Evolutionary conservation across 768 basidiomycete species (phyloP), one percentile per base, ranked within the genome.

Genomic region (Mrakia blollopis): DNA sequence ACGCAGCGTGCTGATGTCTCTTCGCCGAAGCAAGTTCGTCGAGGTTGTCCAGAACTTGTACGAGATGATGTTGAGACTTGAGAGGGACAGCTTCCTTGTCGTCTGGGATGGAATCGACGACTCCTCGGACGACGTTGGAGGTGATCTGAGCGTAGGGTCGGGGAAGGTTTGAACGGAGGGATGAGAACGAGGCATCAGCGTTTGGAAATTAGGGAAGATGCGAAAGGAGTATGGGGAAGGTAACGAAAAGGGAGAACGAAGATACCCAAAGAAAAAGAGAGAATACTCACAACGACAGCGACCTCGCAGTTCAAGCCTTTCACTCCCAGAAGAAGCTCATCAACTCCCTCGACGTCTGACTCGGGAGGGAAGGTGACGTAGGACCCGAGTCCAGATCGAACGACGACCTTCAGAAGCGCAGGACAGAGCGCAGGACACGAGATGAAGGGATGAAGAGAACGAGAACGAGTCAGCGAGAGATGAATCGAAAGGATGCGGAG

Each of bases 1-100:
- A 94, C 0, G 93, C 92, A 32, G 90, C 93, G 72, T 91, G 92
- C 80, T 94, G 93, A 81, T 94, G 92, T 85, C 93, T 93, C 82
- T 94, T 92, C 10, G 92, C 84, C 67, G 88, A 87, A 5, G 90
- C 89, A 47, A 94, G 88, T 80, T 88, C 85, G 75, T 89, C 84
- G 86, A 94, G 89, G 30, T 90, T 89, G 80, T 92, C 91, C 63
- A 93, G 82, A 77, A 94, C 87, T 82, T 93, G 92, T 68, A 94
- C 92, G 76, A 91, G 90, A 7, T 91, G 93, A 81, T 93, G 89
- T 72, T 83, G 82, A 83, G 92, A 91, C 76, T 94, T 87, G 44
- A 80, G 73, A 14, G 83, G 76, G 65, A 82, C 81, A 13, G 78
- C 76, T 80, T 61, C 57, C 8, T 72, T 61, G 39, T 72, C 60